phyloP scores from a whole-genome alignment of 2,329 filamentous ascomycete genomes.

The Lachnellula subtilissima region DNA sequence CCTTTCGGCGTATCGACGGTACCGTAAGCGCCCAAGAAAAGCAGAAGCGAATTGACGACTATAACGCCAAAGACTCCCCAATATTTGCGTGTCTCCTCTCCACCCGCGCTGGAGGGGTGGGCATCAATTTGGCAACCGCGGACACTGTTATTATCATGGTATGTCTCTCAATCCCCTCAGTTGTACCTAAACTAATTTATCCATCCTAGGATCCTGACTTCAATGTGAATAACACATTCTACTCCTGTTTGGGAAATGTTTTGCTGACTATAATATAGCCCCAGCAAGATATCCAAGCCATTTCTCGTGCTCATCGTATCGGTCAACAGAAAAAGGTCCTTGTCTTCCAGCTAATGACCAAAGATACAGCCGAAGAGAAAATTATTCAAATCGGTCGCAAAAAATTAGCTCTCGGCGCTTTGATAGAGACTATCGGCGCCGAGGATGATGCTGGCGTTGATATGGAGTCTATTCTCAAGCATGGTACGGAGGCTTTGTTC shows the following conservation, averaged over 20 bases:
- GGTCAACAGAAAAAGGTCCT: constrained; percentile 95
- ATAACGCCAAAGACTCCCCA: constrained; percentile 77
- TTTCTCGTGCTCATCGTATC: constrained; percentile 91
- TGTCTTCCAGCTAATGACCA: constrained; percentile 91
- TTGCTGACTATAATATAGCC: constrained; percentile 51
- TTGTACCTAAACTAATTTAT: constrained; percentile 7
- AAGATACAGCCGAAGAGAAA: constrained; percentile 84
- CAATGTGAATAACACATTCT: constrained; percentile 17
- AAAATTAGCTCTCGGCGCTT: constrained; percentile 90
- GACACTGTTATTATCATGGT: constrained; percentile 93
- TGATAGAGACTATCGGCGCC: constrained; percentile 87
- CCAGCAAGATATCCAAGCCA: constrained; percentile 93
- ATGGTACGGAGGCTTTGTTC: constrained; percentile 84
- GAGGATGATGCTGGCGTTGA: constrained; percentile 77
- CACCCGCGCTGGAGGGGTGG: constrained; percentile 90
- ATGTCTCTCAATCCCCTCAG: constrained; percentile 68
- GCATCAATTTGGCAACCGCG: constrained; percentile 93
- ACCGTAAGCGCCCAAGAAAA: constrained; percentile 75
- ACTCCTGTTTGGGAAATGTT: not conserved
- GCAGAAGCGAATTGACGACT: constrained; percentile 89
- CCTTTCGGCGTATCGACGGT: constrained; percentile 82
- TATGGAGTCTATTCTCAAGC: constrained; percentile 79
- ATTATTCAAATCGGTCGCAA: constrained; percentile 94
- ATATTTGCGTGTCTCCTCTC: constrained; percentile 90
- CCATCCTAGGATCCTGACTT: constrained; percentile 29